Percentiles rank a stretch among this genome's conserved stretches.
These are phyloP conservation scores for Penicillium sp. DNA, from an alignment of 2,329 filamentous ascomycete genomes.

Conservation along the genomic window DNA sequence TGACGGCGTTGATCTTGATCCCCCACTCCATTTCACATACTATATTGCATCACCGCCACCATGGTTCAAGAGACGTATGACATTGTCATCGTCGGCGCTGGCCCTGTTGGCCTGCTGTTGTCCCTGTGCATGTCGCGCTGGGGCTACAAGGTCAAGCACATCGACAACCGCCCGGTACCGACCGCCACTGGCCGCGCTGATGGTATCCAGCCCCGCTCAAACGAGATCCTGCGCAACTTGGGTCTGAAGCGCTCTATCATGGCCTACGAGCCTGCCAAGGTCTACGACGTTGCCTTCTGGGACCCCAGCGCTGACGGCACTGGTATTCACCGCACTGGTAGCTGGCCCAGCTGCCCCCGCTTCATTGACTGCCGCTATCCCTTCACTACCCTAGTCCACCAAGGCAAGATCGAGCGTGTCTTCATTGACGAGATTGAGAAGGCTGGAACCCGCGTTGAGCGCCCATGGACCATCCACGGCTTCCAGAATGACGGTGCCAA, in stretches of 20 bases:
- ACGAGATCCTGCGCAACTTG: slow-evolving; percentile 86
- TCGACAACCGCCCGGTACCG: slow-evolving; percentile 84
- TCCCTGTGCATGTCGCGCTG: slow-evolving; percentile 85
- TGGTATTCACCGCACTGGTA: slow-evolving; percentile 61
- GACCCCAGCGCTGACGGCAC: slow-evolving; percentile 52
- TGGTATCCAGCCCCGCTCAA: slow-evolving; percentile 84
- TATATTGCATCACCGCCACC: slow-evolving; percentile 4
- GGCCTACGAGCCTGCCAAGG: slow-evolving; percentile 80
- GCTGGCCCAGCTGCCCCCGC: slow-evolving; percentile 82
- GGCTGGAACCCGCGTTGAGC: slow-evolving; percentile 55
- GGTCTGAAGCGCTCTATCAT: slow-evolving; percentile 84
- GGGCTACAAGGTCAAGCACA: slow-evolving; percentile 94
- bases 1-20: slow-evolving; percentile 1
- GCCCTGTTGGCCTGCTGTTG: slow-evolving; percentile 82
- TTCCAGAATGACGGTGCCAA: slow-evolving; percentile 61
- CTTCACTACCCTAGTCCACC: slow-evolving; percentile 62
- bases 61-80: slow-evolving; percentile 56
- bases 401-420: slow-evolving; percentile 61
- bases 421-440: slow-evolving; percentile 62
- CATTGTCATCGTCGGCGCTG: slow-evolving; percentile 81
- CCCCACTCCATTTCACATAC: background rate
- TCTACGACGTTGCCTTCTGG: slow-evolving; percentile 71
- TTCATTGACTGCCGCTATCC: slow-evolving; percentile 69
- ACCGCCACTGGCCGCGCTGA: slow-evolving; percentile 84
- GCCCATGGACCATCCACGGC: slow-evolving; percentile 61